Evolutionary conservation across 163 green algal genomes (phyloP), one percentile per base, ranked within the genome.

Genomic region (Picocystis sp.): DNA sequence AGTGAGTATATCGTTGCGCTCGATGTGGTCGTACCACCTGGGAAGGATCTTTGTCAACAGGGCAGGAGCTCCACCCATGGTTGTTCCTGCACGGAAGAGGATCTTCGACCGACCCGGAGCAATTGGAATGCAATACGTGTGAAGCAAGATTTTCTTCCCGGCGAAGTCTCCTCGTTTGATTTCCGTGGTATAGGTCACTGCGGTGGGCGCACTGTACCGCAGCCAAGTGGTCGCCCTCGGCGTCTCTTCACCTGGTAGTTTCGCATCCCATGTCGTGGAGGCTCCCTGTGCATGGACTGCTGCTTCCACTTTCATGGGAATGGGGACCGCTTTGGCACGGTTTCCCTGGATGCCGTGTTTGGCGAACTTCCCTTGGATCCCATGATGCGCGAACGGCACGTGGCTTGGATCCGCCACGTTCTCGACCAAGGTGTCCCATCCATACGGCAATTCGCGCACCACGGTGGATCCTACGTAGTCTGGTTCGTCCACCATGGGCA

Each of bases 381-480:
- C 53, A 23, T 73, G 63, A 44, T 82, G 74, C 6, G 55, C 53
- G 24, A 72, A 70, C 3, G 67, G 64, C 11, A 80, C 61, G 47
- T 82, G 74, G 0, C 58, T 41, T 25, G 77, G 76, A 46, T 83
- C 75, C 22, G 64, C 34, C 43, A 84, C 66, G 43, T 84, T 84
- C 50, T 83, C 76, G 43, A 77, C 50, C 13, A 83, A 60, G 46
- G 73, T 73, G 46, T 81, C 72, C 34, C 38, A 63, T 33, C 58
- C 51, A 38, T 81, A 70, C 1, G 61, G 56, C 22, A 76, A 58
- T 60, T 81, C 63, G 0, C 67, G 50, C 29, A 55, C 44, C 29
- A 38, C 29, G 5, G 29, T 38, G 5, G 29, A 38, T 38, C 29
- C 29, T 38, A 38, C 29, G 29, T 38, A 38, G 5, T 38, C 29